phyloP scores from a whole-genome alignment of 371 early-diverging fungal species.

The Dichotomocladium elegans region DNA sequence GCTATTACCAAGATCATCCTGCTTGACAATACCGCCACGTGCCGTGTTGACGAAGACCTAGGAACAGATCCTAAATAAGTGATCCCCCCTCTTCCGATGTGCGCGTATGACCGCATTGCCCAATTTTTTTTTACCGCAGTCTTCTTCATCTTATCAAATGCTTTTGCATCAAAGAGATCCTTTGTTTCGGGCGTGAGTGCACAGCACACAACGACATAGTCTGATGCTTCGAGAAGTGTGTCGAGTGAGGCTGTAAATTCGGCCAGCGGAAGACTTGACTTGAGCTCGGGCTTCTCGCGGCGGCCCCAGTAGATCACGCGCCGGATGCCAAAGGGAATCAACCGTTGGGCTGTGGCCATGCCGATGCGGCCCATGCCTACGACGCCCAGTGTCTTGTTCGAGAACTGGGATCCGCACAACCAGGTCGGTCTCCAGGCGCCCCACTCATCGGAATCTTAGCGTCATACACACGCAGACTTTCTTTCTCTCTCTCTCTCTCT shows the following conservation, averaged over 20 bases:
- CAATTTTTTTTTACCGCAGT: slow-evolving; percentile 39
- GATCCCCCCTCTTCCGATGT: background rate
- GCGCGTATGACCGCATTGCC: background rate
- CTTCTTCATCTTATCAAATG: slow-evolving; percentile 70
- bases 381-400: slow-evolving; percentile 77
- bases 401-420: slow-evolving; percentile 73
- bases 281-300: slow-evolving; percentile 31
- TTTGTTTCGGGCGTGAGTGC: slow-evolving; percentile 67
- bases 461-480: background rate
- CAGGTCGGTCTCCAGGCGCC: slow-evolving; percentile 66
- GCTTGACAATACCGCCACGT: slow-evolving; percentile 77
- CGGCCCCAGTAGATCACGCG: slow-evolving; percentile 56
- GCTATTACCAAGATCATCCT: slow-evolving; percentile 57
- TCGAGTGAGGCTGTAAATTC: slow-evolving; percentile 47
- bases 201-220: slow-evolving; percentile 74
- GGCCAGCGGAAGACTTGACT: slow-evolving; percentile 20
- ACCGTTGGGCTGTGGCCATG: slow-evolving; percentile 63
- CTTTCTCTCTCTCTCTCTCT: background rate
- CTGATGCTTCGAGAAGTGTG: slow-evolving; percentile 56
- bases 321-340: slow-evolving; percentile 66
- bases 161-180: slow-evolving; percentile 63
- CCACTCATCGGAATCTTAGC: slow-evolving; percentile 39
- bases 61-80: background rate
- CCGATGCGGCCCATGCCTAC: slow-evolving; percentile 88
- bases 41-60: slow-evolving; percentile 81